Base-by-base conservation (phyloP, 352 stramenopile species). In the Phytophthora sp. region DNA sequence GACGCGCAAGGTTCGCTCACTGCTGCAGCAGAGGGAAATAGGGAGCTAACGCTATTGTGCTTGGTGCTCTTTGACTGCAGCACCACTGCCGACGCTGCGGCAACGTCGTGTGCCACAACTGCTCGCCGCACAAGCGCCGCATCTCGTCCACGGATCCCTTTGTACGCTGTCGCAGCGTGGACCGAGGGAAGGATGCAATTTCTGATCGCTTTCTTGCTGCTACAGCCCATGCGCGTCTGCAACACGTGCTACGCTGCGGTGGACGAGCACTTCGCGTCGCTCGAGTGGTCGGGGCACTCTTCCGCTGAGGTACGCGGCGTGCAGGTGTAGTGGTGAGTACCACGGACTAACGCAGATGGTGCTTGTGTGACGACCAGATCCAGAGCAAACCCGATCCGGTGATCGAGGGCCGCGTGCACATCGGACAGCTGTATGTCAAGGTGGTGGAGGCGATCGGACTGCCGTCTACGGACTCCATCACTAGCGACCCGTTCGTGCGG, bases 61-160 rank as follows among this genome's bases (percentile, higher is more conserved):
- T 32, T 57, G 27, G 41, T 39, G 10, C 6, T 70, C 0, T 54
- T 3, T 66, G 31, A 53, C 21, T 58, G 9, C 32, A 94, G 86
- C 86, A 95, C 56, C 86, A 95, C 49, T 95, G 86, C 13, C 81
- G 86, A 54, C 80, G 86, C 17, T 95, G 86, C 46, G 86, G 86
- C n/a, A 91, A 91, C 61, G 82, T 95, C 17, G 77, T 95, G 35
- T 95, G 86, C 58, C 77, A 92, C 55, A 95, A 95, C 53, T 95
- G 86, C 57, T 95, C 86, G 50, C 86, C 86, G 3, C 84, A 95
- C 71, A 92, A 93, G 66, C 84, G 86, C 42, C 82, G 86, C 24
- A 92, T 95, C 37, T 87, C 84, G 17, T 84, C 79, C 17, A 89
- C 79, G 13, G 86, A 95, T 54, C 86, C 86, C 5, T 93, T 95